These are phyloP conservation scores for Trichosporon sp. DNA, from an alignment of 1,284 basidiomycete species.

Conservation along the genomic window DNA sequence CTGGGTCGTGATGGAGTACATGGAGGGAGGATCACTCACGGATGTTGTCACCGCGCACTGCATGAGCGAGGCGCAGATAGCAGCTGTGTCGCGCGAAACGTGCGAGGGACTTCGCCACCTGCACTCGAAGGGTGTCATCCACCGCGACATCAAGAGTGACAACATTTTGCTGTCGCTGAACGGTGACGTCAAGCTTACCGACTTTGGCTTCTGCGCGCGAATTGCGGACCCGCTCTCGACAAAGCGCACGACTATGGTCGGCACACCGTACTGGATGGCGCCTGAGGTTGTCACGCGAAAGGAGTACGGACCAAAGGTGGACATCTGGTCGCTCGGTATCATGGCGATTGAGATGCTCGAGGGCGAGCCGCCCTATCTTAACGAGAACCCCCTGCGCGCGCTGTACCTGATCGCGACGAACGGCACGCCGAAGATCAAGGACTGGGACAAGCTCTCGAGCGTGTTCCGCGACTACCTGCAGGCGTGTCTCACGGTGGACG, in stretches of 20 bases:
- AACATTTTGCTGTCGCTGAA: constrained; percentile 88
- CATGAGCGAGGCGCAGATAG: constrained; percentile 91
- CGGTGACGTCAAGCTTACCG: constrained; percentile 96
- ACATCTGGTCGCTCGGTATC: constrained; percentile 97
- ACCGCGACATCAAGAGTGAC: constrained; percentile 97
- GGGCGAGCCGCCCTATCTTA: constrained; percentile 95
- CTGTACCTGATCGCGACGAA: constrained; percentile 97
- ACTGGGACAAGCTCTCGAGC: constrained; percentile 80
- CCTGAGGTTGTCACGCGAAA: constrained; percentile 97
- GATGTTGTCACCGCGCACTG: constrained; percentile 96
- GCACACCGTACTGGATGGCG: constrained; percentile 99
- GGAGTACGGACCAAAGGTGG: constrained; percentile 98
- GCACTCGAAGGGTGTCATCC: constrained; percentile 91
- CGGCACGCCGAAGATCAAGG: constrained; percentile 94
- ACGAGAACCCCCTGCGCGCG: constrained; percentile 93
- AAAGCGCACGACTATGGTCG: constrained; percentile 99
- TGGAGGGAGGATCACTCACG: constrained; percentile 87
- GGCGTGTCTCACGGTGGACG: constrained; percentile 88
- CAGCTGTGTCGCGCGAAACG: constrained; percentile 85
- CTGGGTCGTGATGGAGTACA: constrained; percentile 99
- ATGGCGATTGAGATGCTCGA: constrained; percentile 99
- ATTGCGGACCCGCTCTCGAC: constrained; percentile 84
- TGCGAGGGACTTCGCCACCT: constrained; percentile 86
- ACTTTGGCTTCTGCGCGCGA: constrained; percentile 97
- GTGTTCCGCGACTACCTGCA: constrained; percentile 90